A percentile compares a stretch with the other conserved stretches of the same genome.
Evolutionary conservation across 495 filamentous ascomycete species (phyloP).

Genomic region (Darksidea phi): DNA sequence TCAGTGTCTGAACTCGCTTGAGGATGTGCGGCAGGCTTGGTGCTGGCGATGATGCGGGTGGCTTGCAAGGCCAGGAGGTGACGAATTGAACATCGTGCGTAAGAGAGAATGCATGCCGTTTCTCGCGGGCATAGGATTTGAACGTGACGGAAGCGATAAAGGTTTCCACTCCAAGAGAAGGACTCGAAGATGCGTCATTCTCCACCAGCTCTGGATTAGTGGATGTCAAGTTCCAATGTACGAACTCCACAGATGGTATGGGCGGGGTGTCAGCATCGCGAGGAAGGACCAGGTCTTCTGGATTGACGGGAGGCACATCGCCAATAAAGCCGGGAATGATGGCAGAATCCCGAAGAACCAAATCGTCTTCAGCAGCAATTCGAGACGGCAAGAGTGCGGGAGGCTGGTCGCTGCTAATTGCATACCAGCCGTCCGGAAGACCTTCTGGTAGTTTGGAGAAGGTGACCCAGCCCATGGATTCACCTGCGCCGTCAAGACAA

Average conservation of each 20-base stretch:
- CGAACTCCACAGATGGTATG: slow-evolving; percentile 21
- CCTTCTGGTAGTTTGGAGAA: slow-evolving; percentile 54
- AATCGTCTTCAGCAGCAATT: slow-evolving; percentile 29
- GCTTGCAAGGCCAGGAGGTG: slow-evolving; percentile 41
- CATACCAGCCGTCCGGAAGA: slow-evolving; percentile 62
- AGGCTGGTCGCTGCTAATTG: slow-evolving; percentile 46
- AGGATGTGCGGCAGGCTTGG: slow-evolving; percentile 17
- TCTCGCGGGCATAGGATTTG: slow-evolving; percentile 19
- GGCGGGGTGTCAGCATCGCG: slow-evolving; percentile 17
- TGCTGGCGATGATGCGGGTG: slow-evolving; percentile 12
- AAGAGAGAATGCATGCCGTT: slow-evolving; percentile 31
- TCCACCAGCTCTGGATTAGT: neutral
- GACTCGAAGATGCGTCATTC: neutral
- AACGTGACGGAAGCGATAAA: slow-evolving; percentile 38
- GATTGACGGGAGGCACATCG: slow-evolving; percentile 45
- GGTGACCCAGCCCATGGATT: slow-evolving; percentile 78
- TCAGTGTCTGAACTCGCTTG: slow-evolving; percentile 8
- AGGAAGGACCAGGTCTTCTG: slow-evolving; percentile 59
- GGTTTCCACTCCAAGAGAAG: neutral
- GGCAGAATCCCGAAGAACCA: slow-evolving; percentile 52
- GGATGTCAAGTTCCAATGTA: slow-evolving; percentile 17
- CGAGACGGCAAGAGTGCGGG: slow-evolving; percentile 49
- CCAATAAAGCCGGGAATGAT: slow-evolving; percentile 54
- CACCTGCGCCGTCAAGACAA: slow-evolving; percentile 60
- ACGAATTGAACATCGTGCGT: slow-evolving; percentile 41